phyloP scores from a whole-genome alignment of 2,329 filamentous ascomycete species.

The Arthrobotrys iridis region DNA sequence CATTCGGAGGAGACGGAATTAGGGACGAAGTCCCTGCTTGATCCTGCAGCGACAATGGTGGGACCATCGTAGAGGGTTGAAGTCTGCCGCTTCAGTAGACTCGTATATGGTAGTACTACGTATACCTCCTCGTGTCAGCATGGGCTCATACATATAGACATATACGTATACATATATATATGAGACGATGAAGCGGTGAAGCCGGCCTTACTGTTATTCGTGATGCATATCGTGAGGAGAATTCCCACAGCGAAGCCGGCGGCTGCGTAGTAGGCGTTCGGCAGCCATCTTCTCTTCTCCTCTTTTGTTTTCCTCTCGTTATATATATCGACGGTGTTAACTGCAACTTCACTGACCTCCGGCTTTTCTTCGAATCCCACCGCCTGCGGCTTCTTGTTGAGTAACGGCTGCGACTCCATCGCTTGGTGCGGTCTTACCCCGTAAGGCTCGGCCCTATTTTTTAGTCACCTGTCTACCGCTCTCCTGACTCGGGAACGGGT shows the following conservation, averaged over 20 bases:
- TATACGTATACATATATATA: neutral
- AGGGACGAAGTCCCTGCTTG: neutral
- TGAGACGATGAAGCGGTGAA: neutral
- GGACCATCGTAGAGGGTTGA: conserved; percentile 5
- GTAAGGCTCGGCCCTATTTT: too few relatives aligned
- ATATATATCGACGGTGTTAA: too few relatives aligned
- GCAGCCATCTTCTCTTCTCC: neutral
- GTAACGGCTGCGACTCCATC: neutral
- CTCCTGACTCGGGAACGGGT: too few relatives aligned
- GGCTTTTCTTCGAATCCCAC: neutral
- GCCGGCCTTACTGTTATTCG: neutral
- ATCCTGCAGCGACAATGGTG: conserved; percentile 2
- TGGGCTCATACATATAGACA: neutral
- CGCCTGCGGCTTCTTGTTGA: neutral
- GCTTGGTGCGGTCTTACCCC: neutral
- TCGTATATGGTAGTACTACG: neutral
- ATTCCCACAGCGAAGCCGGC: neutral
- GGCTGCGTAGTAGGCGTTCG: neutral
- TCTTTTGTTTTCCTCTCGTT: neutral
- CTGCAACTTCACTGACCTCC: neutral
- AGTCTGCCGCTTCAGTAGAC: neutral
- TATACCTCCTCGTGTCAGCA: neutral
- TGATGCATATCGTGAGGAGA: neutral
- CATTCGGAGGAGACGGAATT: neutral
- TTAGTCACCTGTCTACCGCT: too few relatives aligned